Conservation (phyloP, 2,329 filamentous ascomycete genomes). For the Venturia nashicola region DNA sequence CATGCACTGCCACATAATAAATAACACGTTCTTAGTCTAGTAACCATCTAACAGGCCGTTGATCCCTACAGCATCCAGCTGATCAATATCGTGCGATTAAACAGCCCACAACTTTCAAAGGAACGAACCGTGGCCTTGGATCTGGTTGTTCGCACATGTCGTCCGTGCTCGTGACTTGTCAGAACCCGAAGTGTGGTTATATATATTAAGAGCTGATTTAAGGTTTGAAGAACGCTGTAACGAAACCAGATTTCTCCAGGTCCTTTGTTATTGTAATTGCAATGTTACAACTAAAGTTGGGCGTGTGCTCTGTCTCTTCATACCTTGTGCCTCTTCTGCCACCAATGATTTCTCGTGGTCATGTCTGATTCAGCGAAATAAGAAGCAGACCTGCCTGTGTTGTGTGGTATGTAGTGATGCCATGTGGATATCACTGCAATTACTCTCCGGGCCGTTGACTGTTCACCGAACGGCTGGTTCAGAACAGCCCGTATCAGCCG, state of each 20-base stretch:
- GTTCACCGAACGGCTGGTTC: not conserved
- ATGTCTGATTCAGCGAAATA: not conserved
- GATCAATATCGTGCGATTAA: too few species aligned
- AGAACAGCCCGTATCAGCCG: too few species aligned
- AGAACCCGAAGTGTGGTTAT: not conserved
- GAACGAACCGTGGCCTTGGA: not conserved
- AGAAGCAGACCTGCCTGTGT: not conserved
- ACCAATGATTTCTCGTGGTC: too few species aligned
- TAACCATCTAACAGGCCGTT: not conserved
- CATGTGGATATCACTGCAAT: not conserved
- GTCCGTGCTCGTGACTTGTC: conserved; percentile 1
- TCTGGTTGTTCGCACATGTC: not conserved
- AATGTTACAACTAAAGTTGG: not conserved
- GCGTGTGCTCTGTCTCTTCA: not conserved
- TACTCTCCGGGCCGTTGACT: not conserved
- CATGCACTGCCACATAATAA: not conserved
- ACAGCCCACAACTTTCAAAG: not conserved
- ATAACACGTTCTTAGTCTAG: not conserved
- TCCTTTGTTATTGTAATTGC: not conserved
- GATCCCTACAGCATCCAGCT: too few species aligned
- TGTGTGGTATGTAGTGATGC: too few species aligned
- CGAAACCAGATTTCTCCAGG: not conserved
- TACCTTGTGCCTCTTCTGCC: not conserved
- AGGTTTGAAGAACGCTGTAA: not conserved
- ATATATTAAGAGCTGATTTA: not conserved